Percentiles rank a stretch among this genome's conserved stretches.
Evolutionary conservation across 352 stramenopile genomes (phyloP).

Genomic region (Globisporangium emineosum): DNA sequence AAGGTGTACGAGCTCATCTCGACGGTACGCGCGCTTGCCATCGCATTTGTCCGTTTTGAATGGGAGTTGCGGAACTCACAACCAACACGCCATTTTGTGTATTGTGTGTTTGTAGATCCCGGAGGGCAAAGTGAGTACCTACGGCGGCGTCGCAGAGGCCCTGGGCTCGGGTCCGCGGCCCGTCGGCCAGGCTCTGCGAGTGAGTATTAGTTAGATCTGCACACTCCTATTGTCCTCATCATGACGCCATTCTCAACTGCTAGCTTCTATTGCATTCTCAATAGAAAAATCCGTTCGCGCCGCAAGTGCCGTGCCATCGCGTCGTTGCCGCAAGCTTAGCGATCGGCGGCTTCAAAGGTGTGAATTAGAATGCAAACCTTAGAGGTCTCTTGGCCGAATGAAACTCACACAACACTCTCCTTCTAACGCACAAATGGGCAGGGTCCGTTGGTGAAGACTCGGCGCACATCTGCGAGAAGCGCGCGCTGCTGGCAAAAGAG

Average conservation of each 20-base stretch:
- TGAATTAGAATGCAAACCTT: neutral
- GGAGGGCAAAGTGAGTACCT: conserved; percentile 75
- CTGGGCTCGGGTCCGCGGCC: conserved; percentile 62
- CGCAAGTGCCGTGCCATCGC: conserved; percentile 72
- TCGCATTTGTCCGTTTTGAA: neutral
- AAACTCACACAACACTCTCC: no score
- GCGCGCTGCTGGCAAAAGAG: conserved; percentile 52
- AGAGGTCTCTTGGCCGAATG: no score
- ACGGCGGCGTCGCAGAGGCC: conserved; percentile 57
- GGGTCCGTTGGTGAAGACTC: conserved; percentile 58
- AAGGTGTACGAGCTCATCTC: conserved; percentile 80
- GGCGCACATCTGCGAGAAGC: conserved; percentile 66
- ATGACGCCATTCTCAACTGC: no score
- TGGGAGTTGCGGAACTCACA: neutral
- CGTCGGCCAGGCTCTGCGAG: conserved; percentile 78
- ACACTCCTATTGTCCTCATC: no score
- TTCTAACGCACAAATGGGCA: conserved; percentile 11
- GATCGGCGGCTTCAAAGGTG: conserved; percentile 77
- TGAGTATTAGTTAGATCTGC: conserved; percentile 24
- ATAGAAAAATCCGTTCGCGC: conserved; percentile 82
- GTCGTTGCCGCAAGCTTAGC: conserved; percentile 65
- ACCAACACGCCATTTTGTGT: neutral
- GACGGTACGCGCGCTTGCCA: conserved; percentile 33
- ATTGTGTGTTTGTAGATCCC: conserved; percentile 47
- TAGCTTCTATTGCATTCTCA: neutral